Conservation (phyloP, 192 early-diverging fungal genomes). For the Gonapodya sp. region DNA sequence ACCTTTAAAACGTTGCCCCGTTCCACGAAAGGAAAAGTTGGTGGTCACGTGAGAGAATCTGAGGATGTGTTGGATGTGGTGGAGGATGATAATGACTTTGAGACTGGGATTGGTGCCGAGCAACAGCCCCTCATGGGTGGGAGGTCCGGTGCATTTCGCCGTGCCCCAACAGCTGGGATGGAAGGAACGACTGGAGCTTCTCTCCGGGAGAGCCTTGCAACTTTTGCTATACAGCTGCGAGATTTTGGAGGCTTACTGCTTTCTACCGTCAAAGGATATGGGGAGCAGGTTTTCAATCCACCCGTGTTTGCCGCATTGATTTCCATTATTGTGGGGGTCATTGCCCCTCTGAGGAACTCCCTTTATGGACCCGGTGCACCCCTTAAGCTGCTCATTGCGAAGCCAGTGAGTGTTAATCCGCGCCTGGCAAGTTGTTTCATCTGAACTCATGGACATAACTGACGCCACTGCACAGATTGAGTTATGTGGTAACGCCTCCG, state of each 20-base stretch:
- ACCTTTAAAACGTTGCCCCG: neutral
- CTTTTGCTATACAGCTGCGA: no score
- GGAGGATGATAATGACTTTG: neutral
- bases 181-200: neutral
- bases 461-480: slow-evolving; percentile 59
- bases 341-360: slow-evolving; percentile 42
- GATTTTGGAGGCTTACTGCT: neutral
- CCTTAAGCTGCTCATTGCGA: neutral
- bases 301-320: slow-evolving; percentile 61
- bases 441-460: no score
- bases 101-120: no score
- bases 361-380: slow-evolving; percentile 45
- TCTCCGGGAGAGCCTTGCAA: neutral
- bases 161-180: neutral
- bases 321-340: slow-evolving; percentile 54
- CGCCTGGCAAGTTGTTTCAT: slow-evolving; percentile 2
- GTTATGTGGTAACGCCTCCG: slow-evolving; percentile 62
- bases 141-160: neutral
- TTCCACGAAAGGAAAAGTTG: neutral
- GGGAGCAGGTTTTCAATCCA: slow-evolving; percentile 36
- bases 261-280: neutral
- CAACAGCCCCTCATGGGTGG: no score
- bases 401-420: neutral
- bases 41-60: neutral
- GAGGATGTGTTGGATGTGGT: neutral